Evolutionary conservation across 352 stramenopile genomes (phyloP), one percentile per base, ranked within the genome.

Genomic region (Globisporangium echinulatum): DNA sequence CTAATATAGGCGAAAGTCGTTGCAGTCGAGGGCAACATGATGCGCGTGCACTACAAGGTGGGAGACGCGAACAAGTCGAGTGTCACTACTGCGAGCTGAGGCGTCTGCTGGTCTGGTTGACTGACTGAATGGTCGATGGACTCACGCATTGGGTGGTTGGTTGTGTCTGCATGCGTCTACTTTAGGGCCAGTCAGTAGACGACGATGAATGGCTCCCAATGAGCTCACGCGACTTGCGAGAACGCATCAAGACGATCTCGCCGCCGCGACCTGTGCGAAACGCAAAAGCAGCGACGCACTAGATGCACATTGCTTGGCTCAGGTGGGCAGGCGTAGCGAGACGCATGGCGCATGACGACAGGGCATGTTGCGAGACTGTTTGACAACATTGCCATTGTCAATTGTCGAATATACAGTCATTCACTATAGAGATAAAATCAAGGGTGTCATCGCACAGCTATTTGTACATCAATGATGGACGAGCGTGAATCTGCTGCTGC

Each of bases 31-130:
- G 82, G 82, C 66, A 84, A 85, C 40, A 88, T 79, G 49, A 78
- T 92, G 56, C 82, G 84, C 14, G 65, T 94, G 7, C 84, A 91
- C 50, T 91, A 92, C 68, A 92, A 92, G 66, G 81, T 87, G 64
- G 47, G 44, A 3, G 25, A 33, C 25, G 25, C 25, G 25, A 33
- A 33, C 25, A 3, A 44, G 11, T 44, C 40, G 40, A 14, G 40
- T 5, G 40, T 13, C 11, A 13, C 40, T 44, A 44, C 11, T 8
- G 40, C 40, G 40, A 14, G 40, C 40, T 14, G 11, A 4, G 7
- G 3, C 40, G 40, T 44, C 40, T 8, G 38, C 42, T 13, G 10
- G 6, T 42, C 50, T 11, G 38, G 7, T 54, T 54, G 7, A 36
- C 39, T 63, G 9, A 39, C 43, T 49, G 1, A 25, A 11, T 54